These are phyloP conservation scores for Pichia sorboxylosa DNA, from an alignment of 1,139 yeast species.

Conservation along the genomic window DNA sequence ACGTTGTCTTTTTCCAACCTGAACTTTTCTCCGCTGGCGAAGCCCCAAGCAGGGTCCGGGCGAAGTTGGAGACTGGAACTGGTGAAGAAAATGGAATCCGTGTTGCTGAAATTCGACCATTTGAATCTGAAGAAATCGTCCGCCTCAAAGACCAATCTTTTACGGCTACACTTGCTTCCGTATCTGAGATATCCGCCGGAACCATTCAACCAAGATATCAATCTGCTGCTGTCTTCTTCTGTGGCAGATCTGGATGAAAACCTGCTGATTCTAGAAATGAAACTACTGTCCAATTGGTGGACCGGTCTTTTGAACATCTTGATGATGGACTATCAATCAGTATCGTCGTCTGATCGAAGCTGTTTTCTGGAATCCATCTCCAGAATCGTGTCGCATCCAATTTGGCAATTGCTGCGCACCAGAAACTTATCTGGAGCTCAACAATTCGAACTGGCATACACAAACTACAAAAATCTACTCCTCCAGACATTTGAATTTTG, in stretches of 20 bases:
- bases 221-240: slow-evolving; percentile 6
- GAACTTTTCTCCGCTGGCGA: no score
- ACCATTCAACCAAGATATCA: slow-evolving; percentile 3
- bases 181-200: slow-evolving; percentile 29
- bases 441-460: slow-evolving; percentile 5
- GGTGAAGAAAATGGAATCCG: no score
- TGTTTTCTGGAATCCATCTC: slow-evolving; percentile 69
- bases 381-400: slow-evolving; percentile 48
- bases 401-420: slow-evolving; percentile 37
- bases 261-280: slow-evolving; percentile 9
- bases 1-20: no score
- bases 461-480: slow-evolving; percentile 29
- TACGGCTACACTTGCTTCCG: slow-evolving; percentile 57
- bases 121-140: slow-evolving; percentile 27
- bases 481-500: slow-evolving; percentile 46
- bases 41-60: no score
- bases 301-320: slow-evolving; percentile 36
- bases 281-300: slow-evolving; percentile 54
- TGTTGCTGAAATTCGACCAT: slow-evolving; percentile 37
- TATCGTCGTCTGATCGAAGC: slow-evolving; percentile 44
- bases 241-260: slow-evolving; percentile 7
- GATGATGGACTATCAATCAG: slow-evolving; percentile 23
- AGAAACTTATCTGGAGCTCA: slow-evolving; percentile 1
- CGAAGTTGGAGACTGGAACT: no score
- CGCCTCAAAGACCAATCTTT: slow-evolving; percentile 49